Evolutionary conservation across 345 rosid genomes (phyloP).

Genomic region (Aethionema arabicum): DNA sequence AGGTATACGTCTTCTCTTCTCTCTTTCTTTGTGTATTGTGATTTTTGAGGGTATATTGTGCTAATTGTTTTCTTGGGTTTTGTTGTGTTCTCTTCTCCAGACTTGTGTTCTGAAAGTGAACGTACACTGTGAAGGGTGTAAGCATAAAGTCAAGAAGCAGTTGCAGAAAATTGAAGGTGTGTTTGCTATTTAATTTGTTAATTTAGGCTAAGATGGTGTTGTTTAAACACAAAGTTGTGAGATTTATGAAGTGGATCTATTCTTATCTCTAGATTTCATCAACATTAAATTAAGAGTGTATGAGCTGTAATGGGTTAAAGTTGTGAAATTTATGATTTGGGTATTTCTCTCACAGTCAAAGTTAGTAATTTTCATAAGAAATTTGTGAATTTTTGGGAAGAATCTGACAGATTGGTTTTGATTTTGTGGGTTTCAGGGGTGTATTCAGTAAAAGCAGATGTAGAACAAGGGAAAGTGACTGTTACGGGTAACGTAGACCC

Average conservation of each 20-base stretch:
- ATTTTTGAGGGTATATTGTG: slow-evolving; percentile 7
- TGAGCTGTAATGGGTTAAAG: background rate
- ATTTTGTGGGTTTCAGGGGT: slow-evolving; percentile 53
- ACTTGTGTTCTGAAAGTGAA: slow-evolving; percentile 79
- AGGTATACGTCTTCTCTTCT: slow-evolving; percentile 46
- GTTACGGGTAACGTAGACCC: slow-evolving; percentile 89
- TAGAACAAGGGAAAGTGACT: slow-evolving; percentile 82
- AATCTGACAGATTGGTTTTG: slow-evolving; percentile 11
- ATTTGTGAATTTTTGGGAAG: background rate
- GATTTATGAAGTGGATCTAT: slow-evolving; percentile 16
- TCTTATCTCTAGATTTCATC: too few relatives aligned
- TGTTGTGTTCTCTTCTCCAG: slow-evolving; percentile 48
- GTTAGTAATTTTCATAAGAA: background rate
- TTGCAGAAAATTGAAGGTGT: slow-evolving; percentile 81
- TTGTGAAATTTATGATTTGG: background rate
- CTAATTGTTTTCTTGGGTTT: slow-evolving; percentile 12
- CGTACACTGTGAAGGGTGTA: slow-evolving; percentile 95
- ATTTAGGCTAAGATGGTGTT: background rate
- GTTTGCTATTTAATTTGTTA: background rate
- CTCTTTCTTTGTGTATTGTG: background rate
- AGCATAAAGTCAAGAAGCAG: slow-evolving; percentile 71
- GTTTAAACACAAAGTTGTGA: background rate
- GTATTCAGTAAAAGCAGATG: slow-evolving; percentile 54
- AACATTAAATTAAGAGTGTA: too few relatives aligned
- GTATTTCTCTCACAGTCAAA: background rate